Evolutionary conservation across 352 stramenopile species (phyloP), one percentile per base, ranked within the genome.

Genomic region (Pythium brachiatum): DNA sequence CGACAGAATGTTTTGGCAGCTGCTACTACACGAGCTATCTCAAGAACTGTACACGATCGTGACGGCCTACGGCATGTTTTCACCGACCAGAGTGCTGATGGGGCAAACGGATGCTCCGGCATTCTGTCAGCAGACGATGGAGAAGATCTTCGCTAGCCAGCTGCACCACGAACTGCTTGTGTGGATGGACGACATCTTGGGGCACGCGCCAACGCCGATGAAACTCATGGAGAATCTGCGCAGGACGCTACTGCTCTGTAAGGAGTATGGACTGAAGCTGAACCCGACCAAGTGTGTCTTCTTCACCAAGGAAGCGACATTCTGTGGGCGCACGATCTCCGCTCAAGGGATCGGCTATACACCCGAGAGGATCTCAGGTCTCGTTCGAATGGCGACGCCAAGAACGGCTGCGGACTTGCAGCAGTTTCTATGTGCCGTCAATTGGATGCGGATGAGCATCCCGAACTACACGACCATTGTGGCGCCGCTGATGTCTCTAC

Each of bases 261-360:
- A 58, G 21, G 2, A 56, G 12, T 79, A 56, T 21, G 75, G 66
- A 2, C 26, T 78, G 1, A 82, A 82, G 51, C 32, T 82, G 5
- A 57, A 77, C 52, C 65, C 69, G 2, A 60, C 53, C n/a, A 74
- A 80, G 46, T 79, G 72, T 21, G 0, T 36, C n/a, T 72, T 83
- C 31, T 76, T 69, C 38, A 16, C 26, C 0, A 47, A 9, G 0
- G 54, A 76, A 21, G 62, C 66, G 0, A 63, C 58, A 23, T 78
- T 69, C 64, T 75, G 68, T 44, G 68, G 64, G 0, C 56, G 44
- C 6, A 36, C 70, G 1, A 61, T 80, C 8, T 77, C 69, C 1
- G 60, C 31, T 0, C 18, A 29, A 9, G 69, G 67, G 0, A 44
- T 78, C 0, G 20, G 27, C 0, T 69, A 79, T 21, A 67, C 31